A percentile compares a stretch with the other conserved stretches of the same genome.
These are phyloP conservation scores for Juglanconis oblonga DNA, from an alignment of 2,329 filamentous ascomycete genomes.

Conservation along the genomic window DNA sequence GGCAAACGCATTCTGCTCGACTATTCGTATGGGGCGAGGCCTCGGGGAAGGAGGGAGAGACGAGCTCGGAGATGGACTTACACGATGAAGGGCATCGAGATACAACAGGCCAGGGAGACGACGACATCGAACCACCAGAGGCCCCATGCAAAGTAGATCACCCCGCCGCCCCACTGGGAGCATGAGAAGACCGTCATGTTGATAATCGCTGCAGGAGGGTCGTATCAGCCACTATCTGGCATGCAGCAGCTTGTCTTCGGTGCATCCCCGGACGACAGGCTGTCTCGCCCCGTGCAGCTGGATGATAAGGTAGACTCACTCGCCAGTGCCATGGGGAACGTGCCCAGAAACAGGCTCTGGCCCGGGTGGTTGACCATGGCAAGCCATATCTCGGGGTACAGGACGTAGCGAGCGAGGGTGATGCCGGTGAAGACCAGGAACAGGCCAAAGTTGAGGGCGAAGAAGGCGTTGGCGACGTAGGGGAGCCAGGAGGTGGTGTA, in stretches of 20 bases:
- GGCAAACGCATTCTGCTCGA: neutral
- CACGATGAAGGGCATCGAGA: slow-evolving; percentile 51
- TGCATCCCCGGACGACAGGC: neutral
- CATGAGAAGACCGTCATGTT: slow-evolving; percentile 59
- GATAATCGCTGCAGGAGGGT: slow-evolving; percentile 41
- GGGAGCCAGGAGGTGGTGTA: slow-evolving; percentile 52
- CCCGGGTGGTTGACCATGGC: slow-evolving; percentile 60
- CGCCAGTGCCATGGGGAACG: slow-evolving; percentile 61
- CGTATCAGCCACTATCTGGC: neutral
- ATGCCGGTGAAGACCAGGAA: slow-evolving; percentile 50
- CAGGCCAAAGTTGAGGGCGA: slow-evolving; percentile 52
- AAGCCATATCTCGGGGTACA: slow-evolving; percentile 59
- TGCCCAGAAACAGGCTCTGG: slow-evolving; percentile 62
- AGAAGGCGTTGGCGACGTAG: slow-evolving; percentile 54
- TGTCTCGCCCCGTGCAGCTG: neutral
- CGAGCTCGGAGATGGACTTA: slow-evolving; percentile 56
- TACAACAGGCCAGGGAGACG: slow-evolving; percentile 41
- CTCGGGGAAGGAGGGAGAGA: slow-evolving; percentile 58
- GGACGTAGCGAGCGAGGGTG: slow-evolving; percentile 52
- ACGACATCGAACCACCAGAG: slow-evolving; percentile 52
- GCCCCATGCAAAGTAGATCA: slow-evolving; percentile 46
- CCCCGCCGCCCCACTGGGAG: slow-evolving; percentile 55
- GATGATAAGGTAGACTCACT: neutral
- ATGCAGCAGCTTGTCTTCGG: neutral
- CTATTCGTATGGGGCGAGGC: slow-evolving; percentile 49